phyloP scores from a whole-genome alignment of 2,329 filamentous ascomycete genomes.

The Plenodomus tracheiphilus region DNA sequence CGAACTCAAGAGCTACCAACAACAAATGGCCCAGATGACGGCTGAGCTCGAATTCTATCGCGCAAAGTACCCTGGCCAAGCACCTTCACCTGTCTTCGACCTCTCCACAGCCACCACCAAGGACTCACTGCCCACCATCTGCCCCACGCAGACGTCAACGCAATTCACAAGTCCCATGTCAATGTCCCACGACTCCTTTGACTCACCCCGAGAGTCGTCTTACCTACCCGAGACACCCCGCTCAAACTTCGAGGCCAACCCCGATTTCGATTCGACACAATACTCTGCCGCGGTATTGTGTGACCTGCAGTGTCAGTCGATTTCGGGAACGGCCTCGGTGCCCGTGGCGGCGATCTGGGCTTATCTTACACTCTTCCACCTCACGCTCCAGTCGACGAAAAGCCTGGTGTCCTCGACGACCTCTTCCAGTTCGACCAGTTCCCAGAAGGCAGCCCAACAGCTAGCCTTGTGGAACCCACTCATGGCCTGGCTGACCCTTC shows the following conservation, averaged over 20 bases:
- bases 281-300: constrained; percentile 99
- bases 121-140: constrained; percentile 35
- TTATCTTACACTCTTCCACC: constrained; percentile 42
- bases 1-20: constrained; percentile 61
- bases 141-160: constrained; percentile 39
- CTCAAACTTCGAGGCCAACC: constrained; percentile 46
- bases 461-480: constrained; percentile 27
- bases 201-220: constrained; percentile 44
- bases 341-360: constrained; percentile 39
- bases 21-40: constrained; percentile 52
- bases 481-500: constrained; percentile 36
- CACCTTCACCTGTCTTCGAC: constrained; percentile 25
- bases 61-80: constrained; percentile 36
- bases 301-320: constrained; percentile 99
- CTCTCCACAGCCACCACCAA: constrained; percentile 23
- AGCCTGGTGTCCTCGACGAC: constrained; percentile 40
- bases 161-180: constrained; percentile 43
- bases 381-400: constrained; percentile 44
- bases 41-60: constrained; percentile 50
- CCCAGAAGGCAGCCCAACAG: constrained; percentile 29
- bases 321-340: constrained; percentile 40
- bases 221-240: constrained; percentile 45
- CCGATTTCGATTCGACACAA: constrained; percentile 94
- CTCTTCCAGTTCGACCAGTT: constrained; percentile 48
- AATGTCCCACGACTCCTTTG: constrained; percentile 39